phyloP scores from a whole-genome alignment of 192 early-diverging fungal species.

The Backusella mclennaniae region DNA sequence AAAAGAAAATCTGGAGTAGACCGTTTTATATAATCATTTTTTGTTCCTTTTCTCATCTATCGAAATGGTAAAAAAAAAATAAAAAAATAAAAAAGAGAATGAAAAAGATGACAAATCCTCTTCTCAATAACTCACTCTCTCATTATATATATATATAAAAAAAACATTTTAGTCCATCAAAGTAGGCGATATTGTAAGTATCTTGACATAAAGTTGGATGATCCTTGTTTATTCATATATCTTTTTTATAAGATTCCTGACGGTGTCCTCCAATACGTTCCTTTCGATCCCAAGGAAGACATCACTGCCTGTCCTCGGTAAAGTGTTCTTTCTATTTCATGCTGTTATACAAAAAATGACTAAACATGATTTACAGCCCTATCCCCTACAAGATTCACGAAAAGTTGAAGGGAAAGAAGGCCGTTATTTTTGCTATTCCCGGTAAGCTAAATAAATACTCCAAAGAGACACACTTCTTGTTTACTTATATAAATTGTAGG shows the following conservation, averaged over 20 bases:
- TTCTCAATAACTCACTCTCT: no score
- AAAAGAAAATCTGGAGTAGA: neutral
- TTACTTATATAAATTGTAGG: conserved; percentile 12
- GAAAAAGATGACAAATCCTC: no score
- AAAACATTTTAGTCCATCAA: conserved; percentile 2
- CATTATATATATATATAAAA: neutral
- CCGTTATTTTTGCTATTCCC: conserved; percentile 64
- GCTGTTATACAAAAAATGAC: neutral
- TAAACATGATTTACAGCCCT: conserved; percentile 20
- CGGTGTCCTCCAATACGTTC: conserved; percentile 29
- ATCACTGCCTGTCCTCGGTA: conserved; percentile 36
- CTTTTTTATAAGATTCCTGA: conserved; percentile 24
- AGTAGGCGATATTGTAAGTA: conserved; percentile 37
- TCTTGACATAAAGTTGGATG: neutral
- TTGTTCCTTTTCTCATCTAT: conserved; percentile 10
- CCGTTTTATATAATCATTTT: conserved; percentile 3
- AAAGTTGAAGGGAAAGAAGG: conserved; percentile 60
- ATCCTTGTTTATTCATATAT: neutral
- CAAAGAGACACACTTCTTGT: neutral
- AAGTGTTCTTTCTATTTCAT: neutral
- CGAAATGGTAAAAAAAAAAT: conserved; percentile 1
- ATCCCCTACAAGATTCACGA: conserved; percentile 37
- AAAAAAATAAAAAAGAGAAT: neutral
- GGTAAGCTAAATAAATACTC: conserved; percentile 12
- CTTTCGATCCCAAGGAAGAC: conserved; percentile 36